A percentile compares a stretch with the other conserved stretches of the same genome.
phyloP scores from a whole-genome alignment of 805 yeast genomes.

The Lachancea kluyveri region DNA sequence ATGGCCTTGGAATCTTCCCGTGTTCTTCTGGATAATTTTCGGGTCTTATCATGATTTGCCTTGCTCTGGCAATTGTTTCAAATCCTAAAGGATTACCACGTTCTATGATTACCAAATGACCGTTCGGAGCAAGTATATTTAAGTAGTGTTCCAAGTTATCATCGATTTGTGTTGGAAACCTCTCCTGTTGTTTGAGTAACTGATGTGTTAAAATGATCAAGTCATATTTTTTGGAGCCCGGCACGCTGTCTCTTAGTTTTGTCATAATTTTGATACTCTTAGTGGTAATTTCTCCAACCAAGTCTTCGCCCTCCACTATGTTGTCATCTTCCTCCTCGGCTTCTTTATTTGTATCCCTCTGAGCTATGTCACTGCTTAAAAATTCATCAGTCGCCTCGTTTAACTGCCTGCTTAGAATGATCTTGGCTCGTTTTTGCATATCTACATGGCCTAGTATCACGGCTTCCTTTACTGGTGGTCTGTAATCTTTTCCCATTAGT shows the following conservation, averaged over 20 bases:
- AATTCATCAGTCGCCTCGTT: slow-evolving; percentile 37
- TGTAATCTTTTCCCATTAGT: slow-evolving; percentile 59
- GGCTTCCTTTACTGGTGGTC: slow-evolving; percentile 60
- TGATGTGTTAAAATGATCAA: slow-evolving; percentile 81
- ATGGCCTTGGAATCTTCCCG: slow-evolving; percentile 67
- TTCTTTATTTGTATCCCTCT: slow-evolving; percentile 10
- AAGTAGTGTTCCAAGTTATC: slow-evolving; percentile 53
- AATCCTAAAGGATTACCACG: slow-evolving; percentile 88
- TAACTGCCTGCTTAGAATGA: slow-evolving; percentile 63
- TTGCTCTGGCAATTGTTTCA: slow-evolving; percentile 81
- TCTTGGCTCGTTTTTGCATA: slow-evolving; percentile 78
- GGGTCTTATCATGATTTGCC: slow-evolving; percentile 87
- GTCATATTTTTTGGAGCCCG: slow-evolving; percentile 55
- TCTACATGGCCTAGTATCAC: slow-evolving; percentile 63
- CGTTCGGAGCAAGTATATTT: slow-evolving; percentile 64
- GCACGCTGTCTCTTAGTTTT: slow-evolving; percentile 46
- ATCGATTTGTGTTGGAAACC: slow-evolving; percentile 72
- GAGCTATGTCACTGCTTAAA: slow-evolving; percentile 15
- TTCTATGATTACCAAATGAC: slow-evolving; percentile 73
- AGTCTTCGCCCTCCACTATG: slow-evolving; percentile 28
- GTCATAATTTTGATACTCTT: slow-evolving; percentile 50
- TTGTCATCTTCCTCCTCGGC: slow-evolving; percentile 13
- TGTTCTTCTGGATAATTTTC: slow-evolving; percentile 50
- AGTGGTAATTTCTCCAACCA: slow-evolving; percentile 50
- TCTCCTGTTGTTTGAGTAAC: slow-evolving; percentile 49